Conservation (phyloP, 306 rosid species). For the Abrus pulchellus region DNA sequence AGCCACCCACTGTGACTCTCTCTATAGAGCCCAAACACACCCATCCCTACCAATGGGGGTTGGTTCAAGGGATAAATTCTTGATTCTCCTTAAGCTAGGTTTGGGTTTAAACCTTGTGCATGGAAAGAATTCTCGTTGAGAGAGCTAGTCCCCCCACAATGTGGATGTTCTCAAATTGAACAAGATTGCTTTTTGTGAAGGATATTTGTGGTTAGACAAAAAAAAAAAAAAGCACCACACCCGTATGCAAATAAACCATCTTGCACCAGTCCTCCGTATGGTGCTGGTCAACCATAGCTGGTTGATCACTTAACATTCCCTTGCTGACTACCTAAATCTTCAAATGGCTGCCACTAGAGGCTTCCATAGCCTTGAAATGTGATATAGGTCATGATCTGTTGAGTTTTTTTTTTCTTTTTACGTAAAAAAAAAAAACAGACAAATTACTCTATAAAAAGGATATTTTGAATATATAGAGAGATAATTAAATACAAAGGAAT, state of each 20-base stretch:
- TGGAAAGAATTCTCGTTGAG: no score
- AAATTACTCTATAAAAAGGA: background rate
- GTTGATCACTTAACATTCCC: background rate
- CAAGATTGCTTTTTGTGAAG: no score
- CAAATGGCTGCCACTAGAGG: background rate
- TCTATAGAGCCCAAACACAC: no score
- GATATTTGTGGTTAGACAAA: no score
- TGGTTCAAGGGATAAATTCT: no score
- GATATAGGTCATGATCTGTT: background rate
- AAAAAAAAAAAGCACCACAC: no score
- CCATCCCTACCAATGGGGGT: no score
- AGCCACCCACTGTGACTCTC: no score
- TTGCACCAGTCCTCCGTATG: background rate
- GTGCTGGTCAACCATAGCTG: background rate
- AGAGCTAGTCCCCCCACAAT: no score
- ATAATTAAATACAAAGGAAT: background rate
- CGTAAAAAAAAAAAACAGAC: background rate
- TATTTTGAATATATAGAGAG: background rate
- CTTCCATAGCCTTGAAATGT: background rate
- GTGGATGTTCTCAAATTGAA: no score
- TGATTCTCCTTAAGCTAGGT: no score
- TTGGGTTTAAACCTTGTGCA: no score
- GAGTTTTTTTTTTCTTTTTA: background rate
- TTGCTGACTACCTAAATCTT: background rate
- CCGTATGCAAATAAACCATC: background rate